These are phyloP conservation scores for Sporisorium scitamineum DNA, from an alignment of 1,284 basidiomycete genomes.

Conservation along the genomic window DNA sequence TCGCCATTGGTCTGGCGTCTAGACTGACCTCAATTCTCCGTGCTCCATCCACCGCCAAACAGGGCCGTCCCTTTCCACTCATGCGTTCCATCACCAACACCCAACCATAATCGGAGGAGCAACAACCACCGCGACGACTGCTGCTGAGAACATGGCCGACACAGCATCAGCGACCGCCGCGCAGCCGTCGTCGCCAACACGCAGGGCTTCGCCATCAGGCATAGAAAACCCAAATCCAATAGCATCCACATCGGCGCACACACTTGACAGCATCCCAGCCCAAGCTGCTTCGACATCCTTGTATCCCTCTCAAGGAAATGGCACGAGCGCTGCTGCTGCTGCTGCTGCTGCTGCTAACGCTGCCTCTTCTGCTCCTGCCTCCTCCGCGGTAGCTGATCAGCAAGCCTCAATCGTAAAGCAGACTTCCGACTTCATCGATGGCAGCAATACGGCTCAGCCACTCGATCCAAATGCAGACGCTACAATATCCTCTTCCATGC, in stretches of 20 bases:
- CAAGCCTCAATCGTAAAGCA: constrained; percentile 5
- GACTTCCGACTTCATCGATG: background rate
- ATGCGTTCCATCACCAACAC: constrained; percentile 15
- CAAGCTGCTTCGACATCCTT: background rate
- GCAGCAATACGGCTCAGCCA: background rate
- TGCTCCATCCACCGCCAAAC: constrained; percentile 12
- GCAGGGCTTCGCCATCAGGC: constrained; percentile 35
- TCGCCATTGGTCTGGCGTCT: too few relatives aligned
- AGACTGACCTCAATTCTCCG: background rate
- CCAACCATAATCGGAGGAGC: constrained; percentile 23
- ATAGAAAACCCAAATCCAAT: constrained; percentile 48
- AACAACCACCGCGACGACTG: constrained; percentile 1
- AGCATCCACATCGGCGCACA: constrained; percentile 55
- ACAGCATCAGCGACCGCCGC: constrained; percentile 15
- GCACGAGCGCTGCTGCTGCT: background rate
- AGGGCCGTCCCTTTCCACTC: background rate
- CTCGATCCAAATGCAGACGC: constrained; percentile 3
- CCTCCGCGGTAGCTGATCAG: background rate
- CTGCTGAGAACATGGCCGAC: constrained; percentile 15
- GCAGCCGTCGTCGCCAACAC: constrained; percentile 28
- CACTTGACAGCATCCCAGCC: constrained; percentile 30
- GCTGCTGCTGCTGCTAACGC: background rate
- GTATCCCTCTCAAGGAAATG: background rate
- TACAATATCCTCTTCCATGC: constrained; percentile 18
- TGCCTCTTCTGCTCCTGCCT: background rate